Evolutionary conservation across 2,329 filamentous ascomycete genomes (phyloP).

Genomic region (Ophiostoma novo-ulmi): DNA sequence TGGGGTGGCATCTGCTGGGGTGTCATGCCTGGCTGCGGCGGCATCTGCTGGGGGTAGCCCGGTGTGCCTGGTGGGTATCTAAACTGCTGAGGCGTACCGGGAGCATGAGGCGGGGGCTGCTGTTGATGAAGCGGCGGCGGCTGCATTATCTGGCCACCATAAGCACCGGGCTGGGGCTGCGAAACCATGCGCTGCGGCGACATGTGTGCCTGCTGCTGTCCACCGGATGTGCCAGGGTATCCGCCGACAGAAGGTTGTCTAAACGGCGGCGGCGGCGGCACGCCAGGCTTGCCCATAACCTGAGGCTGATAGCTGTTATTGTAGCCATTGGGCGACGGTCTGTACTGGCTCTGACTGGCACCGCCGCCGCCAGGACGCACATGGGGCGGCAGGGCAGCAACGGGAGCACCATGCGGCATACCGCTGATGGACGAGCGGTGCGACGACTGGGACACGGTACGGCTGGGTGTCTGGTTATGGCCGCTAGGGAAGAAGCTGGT

Average conservation of each 20-base stretch:
- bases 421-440: conserved; percentile 38
- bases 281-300: conserved; percentile 48
- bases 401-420: conserved; percentile 13
- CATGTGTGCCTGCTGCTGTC: neutral
- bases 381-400: conserved; percentile 32
- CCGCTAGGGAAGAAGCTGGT: conserved; percentile 35
- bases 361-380: conserved; percentile 32
- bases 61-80: conserved; percentile 33
- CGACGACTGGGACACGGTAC: conserved; percentile 35
- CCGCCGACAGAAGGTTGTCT: conserved; percentile 24
- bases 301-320: conserved; percentile 41
- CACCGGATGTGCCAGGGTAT: conserved; percentile 15
- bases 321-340: conserved; percentile 44
- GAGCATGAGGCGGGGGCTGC: conserved; percentile 36
- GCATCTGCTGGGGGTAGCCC: conserved; percentile 29
- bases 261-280: conserved; percentile 29
- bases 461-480: conserved; percentile 39
- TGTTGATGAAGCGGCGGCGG: conserved; percentile 35
- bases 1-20: conserved; percentile 27
- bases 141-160: conserved; percentile 27
- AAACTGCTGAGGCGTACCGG: conserved; percentile 39
- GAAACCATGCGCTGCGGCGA: conserved; percentile 27
- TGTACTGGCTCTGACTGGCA: conserved; percentile 38
- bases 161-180: conserved; percentile 35
- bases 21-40: conserved; percentile 33